These are phyloP conservation scores for Selenicereus undatus DNA, from an alignment of 148 eudicot species.

Conservation along the genomic window DNA sequence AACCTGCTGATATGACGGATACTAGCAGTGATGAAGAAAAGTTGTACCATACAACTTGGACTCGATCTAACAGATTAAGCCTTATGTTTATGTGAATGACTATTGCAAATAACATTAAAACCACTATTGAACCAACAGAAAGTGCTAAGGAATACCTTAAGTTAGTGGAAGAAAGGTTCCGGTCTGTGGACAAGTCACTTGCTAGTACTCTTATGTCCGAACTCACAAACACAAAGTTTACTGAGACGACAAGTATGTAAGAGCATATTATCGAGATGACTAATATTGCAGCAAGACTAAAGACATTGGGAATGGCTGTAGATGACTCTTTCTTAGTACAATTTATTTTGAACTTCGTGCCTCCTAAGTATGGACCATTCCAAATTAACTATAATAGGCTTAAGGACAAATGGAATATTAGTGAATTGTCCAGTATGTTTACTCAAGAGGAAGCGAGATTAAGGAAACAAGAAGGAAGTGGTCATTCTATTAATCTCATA, in stretches of 20 bases:
- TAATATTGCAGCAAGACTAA: slow-evolving; percentile 21
- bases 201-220: slow-evolving; percentile 13
- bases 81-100: not conserved
- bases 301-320: slow-evolving; percentile 15
- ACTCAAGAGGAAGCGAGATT: slow-evolving; percentile 25
- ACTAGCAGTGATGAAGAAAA: not conserved
- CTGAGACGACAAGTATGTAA: not conserved
- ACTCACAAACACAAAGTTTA: slow-evolving; percentile 18
- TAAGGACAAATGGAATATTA: slow-evolving; percentile 25
- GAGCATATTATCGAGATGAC: slow-evolving; percentile 14
- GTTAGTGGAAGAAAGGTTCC: slow-evolving; percentile 9
- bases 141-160: not conserved
- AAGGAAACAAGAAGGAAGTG: not conserved
- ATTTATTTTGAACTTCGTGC: slow-evolving; percentile 19
- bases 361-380: slow-evolving; percentile 17
- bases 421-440: slow-evolving; percentile 19
- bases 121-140: not conserved
- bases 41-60: not conserved
- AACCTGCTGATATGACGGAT: not conserved
- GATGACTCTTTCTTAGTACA: slow-evolving; percentile 18
- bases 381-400: slow-evolving; percentile 24
- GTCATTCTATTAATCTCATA: slow-evolving; percentile 9
- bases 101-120: slow-evolving; percentile 1
- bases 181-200: slow-evolving; percentile 14
- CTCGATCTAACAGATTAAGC: slow-evolving; percentile 1